phyloP scores from a whole-genome alignment of 2,329 filamentous ascomycete genomes.

The Sarocladium strictum region DNA sequence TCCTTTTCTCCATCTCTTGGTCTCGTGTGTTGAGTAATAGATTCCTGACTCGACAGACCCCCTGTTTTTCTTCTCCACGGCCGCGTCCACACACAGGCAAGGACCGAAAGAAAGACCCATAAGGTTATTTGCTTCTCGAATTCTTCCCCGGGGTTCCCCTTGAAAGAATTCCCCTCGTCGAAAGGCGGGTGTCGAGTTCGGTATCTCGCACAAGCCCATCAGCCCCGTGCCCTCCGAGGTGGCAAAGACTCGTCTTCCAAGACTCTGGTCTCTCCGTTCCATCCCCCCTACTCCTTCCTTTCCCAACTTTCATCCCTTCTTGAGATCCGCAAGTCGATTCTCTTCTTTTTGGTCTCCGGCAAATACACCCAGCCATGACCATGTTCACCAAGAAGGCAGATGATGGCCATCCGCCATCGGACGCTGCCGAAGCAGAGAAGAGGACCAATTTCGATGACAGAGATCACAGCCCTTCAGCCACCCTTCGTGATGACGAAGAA shows the following conservation, averaged over 20 bases:
- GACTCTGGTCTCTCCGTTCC: background rate
- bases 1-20: background rate
- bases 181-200: background rate
- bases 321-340: background rate
- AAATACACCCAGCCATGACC: background rate
- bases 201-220: background rate
- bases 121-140: background rate
- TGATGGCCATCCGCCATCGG: background rate
- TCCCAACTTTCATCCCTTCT: background rate
- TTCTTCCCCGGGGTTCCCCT: background rate
- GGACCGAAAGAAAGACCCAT: background rate
- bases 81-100: background rate
- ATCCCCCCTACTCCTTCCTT: background rate
- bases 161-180: background rate
- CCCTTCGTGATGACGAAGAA: slow-evolving; percentile 3
- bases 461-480: background rate
- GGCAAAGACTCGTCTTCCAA: background rate
- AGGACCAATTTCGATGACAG: background rate
- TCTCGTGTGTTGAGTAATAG: background rate
- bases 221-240: background rate
- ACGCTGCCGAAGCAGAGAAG: slow-evolving; percentile 1
- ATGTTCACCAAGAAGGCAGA: slow-evolving; percentile 1
- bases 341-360: background rate
- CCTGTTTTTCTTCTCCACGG: background rate
- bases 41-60: background rate